These are phyloP conservation scores for Strobilomyces confusus DNA, from an alignment of 768 basidiomycete genomes.

Conservation along the genomic window DNA sequence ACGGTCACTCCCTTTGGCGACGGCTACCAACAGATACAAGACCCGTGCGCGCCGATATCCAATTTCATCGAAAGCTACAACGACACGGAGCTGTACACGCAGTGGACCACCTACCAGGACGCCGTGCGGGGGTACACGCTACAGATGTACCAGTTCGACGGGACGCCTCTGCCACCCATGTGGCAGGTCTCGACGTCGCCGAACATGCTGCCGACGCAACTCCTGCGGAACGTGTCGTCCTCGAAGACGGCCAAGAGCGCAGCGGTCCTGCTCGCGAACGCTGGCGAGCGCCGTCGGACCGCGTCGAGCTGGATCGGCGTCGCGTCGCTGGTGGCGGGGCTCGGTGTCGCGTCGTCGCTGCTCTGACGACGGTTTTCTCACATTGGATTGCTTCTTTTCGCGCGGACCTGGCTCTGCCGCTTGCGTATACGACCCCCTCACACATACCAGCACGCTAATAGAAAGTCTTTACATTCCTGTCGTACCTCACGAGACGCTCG, in stretches of 20 bases:
- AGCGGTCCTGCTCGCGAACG: slow-evolving; percentile 16
- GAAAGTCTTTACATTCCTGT: slow-evolving; percentile 2
- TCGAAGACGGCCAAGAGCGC: slow-evolving; percentile 9
- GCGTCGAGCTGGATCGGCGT: slow-evolving; percentile 10
- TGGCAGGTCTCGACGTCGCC: slow-evolving; percentile 67
- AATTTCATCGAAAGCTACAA: slow-evolving; percentile 87
- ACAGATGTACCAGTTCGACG: slow-evolving; percentile 76
- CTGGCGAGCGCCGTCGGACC: slow-evolving; percentile 24
- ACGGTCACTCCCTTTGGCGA: slow-evolving; percentile 71
- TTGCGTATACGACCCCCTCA: slow-evolving; percentile 4
- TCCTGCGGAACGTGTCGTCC: slow-evolving; percentile 52
- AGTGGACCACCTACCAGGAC: slow-evolving; percentile 76
- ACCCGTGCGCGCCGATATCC: slow-evolving; percentile 84
- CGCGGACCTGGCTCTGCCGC: slow-evolving; percentile 1
- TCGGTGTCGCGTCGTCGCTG: slow-evolving; percentile 24
- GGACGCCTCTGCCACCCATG: slow-evolving; percentile 67
- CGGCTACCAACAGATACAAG: slow-evolving; percentile 93
- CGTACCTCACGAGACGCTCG: slow-evolving; percentile 4
- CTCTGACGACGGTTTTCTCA: slow-evolving; percentile 13
- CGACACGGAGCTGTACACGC: slow-evolving; percentile 57
- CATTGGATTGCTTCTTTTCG: background rate
- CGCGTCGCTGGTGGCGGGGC: slow-evolving; percentile 11
- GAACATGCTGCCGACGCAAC: slow-evolving; percentile 79
- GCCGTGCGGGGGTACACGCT: slow-evolving; percentile 58
- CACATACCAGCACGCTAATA: slow-evolving; percentile 24